These are phyloP conservation scores for Nitzschia inconspicua DNA, from an alignment of 108 stramenopile genomes.

Conservation along the genomic window DNA sequence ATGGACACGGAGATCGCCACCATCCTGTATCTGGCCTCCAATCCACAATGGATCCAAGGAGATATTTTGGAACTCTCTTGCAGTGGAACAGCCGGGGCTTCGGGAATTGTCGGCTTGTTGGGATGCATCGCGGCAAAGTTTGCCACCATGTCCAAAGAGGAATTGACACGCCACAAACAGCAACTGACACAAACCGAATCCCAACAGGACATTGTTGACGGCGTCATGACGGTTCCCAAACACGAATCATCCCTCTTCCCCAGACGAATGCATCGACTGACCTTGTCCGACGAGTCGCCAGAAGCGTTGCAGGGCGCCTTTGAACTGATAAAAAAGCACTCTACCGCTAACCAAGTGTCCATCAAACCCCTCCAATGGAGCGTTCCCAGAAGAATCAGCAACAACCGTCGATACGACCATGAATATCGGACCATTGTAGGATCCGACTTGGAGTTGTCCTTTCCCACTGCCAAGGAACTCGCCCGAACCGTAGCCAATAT, in stretches of 20 bases:
- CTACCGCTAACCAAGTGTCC: conserved; percentile 2
- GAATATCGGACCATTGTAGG: conserved; percentile 33
- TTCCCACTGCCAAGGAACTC: conserved; percentile 35
- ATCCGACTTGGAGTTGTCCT: conserved; percentile 39
- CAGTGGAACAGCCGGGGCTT: conserved; percentile 6
- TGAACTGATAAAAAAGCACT: conserved; percentile 15
- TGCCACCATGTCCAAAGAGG: not conserved
- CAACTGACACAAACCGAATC: not conserved
- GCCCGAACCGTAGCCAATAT: conserved; percentile 32
- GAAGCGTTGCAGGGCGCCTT: conserved; percentile 5
- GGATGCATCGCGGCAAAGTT: conserved; percentile 33
- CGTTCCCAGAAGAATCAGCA: not conserved
- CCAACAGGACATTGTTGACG: not conserved
- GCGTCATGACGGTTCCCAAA: conserved; percentile 18
- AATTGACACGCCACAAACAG: not conserved
- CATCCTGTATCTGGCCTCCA: conserved; percentile 33
- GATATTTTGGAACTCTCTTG: conserved; percentile 33
- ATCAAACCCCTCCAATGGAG: conserved; percentile 34
- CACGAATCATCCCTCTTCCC: conserved; percentile 17
- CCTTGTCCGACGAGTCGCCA: conserved; percentile 27
- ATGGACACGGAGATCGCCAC: conserved; percentile 26
- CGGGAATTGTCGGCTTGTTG: conserved; percentile 20
- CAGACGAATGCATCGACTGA: conserved; percentile 18
- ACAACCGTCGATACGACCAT: conserved; percentile 5
- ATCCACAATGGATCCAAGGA: conserved; percentile 36